A percentile compares a stretch with the other conserved stretches of the same genome.
These are phyloP conservation scores for Helotiales sp. DNA, from an alignment of 2,329 filamentous ascomycete genomes.

Conservation along the genomic window DNA sequence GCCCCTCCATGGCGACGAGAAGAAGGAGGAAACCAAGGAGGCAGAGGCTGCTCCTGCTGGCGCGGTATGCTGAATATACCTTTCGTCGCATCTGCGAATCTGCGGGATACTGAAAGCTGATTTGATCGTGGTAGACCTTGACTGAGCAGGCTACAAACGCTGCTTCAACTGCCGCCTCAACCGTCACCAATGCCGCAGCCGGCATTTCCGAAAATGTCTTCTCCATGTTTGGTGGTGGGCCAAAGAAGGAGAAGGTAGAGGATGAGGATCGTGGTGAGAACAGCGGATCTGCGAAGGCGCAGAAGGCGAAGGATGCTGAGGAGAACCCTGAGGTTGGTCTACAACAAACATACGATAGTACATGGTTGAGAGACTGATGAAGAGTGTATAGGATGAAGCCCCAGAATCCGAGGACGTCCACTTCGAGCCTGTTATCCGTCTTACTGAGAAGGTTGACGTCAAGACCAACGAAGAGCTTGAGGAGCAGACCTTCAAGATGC, in stretches of 20 bases:
- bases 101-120: slow-evolving; percentile 13
- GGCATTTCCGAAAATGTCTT: slow-evolving; percentile 68
- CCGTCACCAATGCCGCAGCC: slow-evolving; percentile 41
- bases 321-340: slow-evolving; percentile 37
- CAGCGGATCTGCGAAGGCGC: slow-evolving; percentile 84
- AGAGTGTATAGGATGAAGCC: slow-evolving; percentile 59
- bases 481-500: slow-evolving; percentile 99
- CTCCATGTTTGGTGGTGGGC: slow-evolving; percentile 97
- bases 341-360: neutral
- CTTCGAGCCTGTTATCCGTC: slow-evolving; percentile 93
- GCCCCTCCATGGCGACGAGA: slow-evolving; percentile 26
- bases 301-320: slow-evolving; percentile 52
- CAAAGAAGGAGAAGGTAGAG: slow-evolving; percentile 94
- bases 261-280: slow-evolving; percentile 80
- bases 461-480: slow-evolving; percentile 99
- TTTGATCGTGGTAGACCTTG: slow-evolving; percentile 28
- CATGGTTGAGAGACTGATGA: slow-evolving; percentile 18
- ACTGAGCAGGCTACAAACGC: slow-evolving; percentile 37
- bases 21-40: slow-evolving; percentile 26
- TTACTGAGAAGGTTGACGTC: slow-evolving; percentile 94
- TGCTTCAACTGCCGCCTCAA: slow-evolving; percentile 39
- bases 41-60: slow-evolving; percentile 22
- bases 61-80: slow-evolving; percentile 24
- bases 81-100: neutral
- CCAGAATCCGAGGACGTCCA: slow-evolving; percentile 91